Evolutionary conservation across 768 basidiomycete species (phyloP), one percentile per base, ranked within the genome.

Genomic region (Pleurotus giganteus): DNA sequence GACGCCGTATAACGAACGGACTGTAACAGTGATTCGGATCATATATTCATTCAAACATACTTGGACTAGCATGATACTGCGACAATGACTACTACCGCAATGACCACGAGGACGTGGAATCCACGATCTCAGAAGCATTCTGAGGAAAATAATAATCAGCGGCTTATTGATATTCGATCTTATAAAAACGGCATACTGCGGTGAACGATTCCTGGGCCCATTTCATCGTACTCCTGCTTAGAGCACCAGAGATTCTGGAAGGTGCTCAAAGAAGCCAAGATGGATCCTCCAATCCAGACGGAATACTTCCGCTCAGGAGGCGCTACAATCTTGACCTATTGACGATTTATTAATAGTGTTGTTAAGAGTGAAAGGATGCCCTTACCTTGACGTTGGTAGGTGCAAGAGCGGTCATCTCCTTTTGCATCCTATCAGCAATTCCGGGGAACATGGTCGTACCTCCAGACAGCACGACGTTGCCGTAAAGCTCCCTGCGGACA

Each of bases 161-260:
- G 15, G 17, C 17, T 27, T 15, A 24, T 47, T 27, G 29, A 15
- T 15, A 47, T 9, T 11, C 21, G 26, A 46, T 19, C 31, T 32
- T 32, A 27, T 8, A 9, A 6, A 29, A 29, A 15, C 12, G 46
- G 29, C 81, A 58, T 68, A 84, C 83, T 88, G 78, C 87, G 88
- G 64, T 89, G 88, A 61, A 89, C 86, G 58, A 90, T 89, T 55
- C 81, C 84, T 58, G 88, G 88, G 43, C 88, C 88, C 54, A 80
- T 81, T 70, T 91, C 92, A 69, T 94, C 92, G 74, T 94, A 94
- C 76, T 94, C 93, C 66, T 92, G 89, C 74, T 91, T 91, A 56
- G 87, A 86, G 74, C 88, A 88, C 93, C 94, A 97, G 74, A 95
- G 76, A 69, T 94, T 94, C 78, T 96, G 94, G 94, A 96, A 96